phyloP scores from a whole-genome alignment of 768 basidiomycete genomes.

The Leccinellum rugosiceps region DNA sequence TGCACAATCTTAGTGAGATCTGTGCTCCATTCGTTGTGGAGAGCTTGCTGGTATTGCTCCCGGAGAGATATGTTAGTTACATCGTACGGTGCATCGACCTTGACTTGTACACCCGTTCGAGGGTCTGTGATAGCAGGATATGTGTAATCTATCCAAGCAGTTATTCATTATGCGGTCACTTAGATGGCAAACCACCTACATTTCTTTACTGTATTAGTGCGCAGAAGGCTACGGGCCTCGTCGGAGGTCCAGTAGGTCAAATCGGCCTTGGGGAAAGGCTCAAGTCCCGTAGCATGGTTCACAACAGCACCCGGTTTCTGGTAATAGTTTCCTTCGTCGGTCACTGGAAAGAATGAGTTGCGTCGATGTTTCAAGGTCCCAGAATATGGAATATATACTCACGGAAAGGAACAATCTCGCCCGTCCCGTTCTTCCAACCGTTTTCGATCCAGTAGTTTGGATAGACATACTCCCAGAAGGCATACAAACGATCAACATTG shows the following conservation, averaged over 20 bases:
- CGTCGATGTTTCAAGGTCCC: background rate
- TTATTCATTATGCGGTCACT: background rate
- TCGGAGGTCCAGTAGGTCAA: slow-evolving; percentile 17
- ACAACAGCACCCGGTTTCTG: background rate
- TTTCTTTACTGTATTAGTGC: background rate
- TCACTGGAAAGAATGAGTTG: background rate
- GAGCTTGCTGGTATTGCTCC: slow-evolving; percentile 2
- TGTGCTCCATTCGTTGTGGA: slow-evolving; percentile 2
- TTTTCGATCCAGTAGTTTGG: slow-evolving; percentile 13
- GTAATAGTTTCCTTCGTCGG: background rate
- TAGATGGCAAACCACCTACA: background rate
- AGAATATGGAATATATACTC: background rate
- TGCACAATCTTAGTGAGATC: background rate
- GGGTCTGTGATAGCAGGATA: slow-evolving; percentile 16
- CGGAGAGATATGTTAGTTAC: background rate
- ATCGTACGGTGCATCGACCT: slow-evolving; percentile 15
- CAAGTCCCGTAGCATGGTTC: background rate
- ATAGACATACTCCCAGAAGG: slow-evolving; percentile 23
- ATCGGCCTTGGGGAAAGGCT: slow-evolving; percentile 11
- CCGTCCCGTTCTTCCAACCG: slow-evolving; percentile 10
- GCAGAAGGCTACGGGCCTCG: slow-evolving; percentile 1
- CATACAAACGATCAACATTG: slow-evolving; percentile 18
- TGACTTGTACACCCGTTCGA: background rate
- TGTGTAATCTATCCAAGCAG: slow-evolving; percentile 14
- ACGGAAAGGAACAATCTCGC: slow-evolving; percentile 7